Evolutionary conservation across 1,284 basidiomycete genomes (phyloP).

Genomic region (Cerioporus squamosus): DNA sequence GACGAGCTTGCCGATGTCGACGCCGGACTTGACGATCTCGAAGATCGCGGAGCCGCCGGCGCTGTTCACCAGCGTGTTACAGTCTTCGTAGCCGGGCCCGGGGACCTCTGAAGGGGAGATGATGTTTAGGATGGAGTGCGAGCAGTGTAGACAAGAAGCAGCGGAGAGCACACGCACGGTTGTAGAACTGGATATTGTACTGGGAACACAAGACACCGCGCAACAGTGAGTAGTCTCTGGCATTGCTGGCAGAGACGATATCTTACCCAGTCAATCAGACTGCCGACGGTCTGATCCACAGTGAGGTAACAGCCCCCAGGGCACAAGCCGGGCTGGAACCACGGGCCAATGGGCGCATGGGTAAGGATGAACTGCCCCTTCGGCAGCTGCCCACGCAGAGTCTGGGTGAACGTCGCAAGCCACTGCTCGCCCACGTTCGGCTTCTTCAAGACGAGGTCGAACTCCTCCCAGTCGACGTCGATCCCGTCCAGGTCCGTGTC

Average conservation of each 20-base stretch:
- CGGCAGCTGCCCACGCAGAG: conserved; percentile 38
- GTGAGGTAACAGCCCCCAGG: conserved; percentile 50
- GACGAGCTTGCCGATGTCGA: conserved; percentile 52
- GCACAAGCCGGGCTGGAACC: conserved; percentile 57
- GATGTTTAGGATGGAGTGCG: no score
- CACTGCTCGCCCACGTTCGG: conserved; percentile 42
- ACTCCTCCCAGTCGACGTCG: conserved; percentile 49
- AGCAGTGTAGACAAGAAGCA: conserved; percentile 51
- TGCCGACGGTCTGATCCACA: conserved; percentile 58
- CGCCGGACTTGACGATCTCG: conserved; percentile 52
- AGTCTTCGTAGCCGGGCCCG: conserved; percentile 48
- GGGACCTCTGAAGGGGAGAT: conserved; percentile 47
- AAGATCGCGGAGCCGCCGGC: conserved; percentile 55
- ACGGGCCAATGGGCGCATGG: conserved; percentile 50
- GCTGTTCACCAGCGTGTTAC: conserved; percentile 21
- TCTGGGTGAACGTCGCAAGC: conserved; percentile 47
- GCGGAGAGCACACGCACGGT: no score
- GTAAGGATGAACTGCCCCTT: conserved; percentile 38
- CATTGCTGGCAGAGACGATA: background rate
- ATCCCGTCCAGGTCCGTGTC: conserved; percentile 17
- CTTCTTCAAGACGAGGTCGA: conserved; percentile 49
- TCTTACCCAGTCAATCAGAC: conserved; percentile 34
- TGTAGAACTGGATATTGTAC: conserved; percentile 42
- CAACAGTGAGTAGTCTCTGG: conserved; percentile 28
- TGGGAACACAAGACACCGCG: no score